Evolutionary conservation across 306 rosid genomes (phyloP).

Genomic region (Prunus salicina): DNA sequence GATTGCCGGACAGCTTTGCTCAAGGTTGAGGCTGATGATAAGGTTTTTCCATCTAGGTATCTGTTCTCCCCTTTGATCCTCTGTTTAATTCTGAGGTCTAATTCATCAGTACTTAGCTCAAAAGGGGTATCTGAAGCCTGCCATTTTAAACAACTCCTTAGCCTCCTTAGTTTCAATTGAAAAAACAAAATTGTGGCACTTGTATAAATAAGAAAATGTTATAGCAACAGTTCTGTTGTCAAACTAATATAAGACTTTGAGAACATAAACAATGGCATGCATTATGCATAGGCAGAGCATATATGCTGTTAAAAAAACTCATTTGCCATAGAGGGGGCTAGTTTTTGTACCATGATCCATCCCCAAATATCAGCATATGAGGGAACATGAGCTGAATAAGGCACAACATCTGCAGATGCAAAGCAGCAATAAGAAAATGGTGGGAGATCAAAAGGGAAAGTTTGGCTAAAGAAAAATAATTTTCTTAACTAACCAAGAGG

Average conservation of each 20-base stretch:
- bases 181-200: neutral
- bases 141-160: neutral
- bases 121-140: conserved; percentile 86
- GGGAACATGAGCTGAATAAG: conserved; percentile 93
- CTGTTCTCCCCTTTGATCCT: conserved; percentile 75
- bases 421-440: neutral
- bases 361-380: conserved; percentile 99
- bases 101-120: conserved; percentile 62
- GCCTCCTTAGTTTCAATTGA: neutral
- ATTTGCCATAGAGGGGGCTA: neutral
- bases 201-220: neutral
- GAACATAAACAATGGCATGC: no score
- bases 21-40: conserved; percentile 78
- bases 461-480: neutral
- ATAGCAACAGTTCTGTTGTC: no score
- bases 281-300: no score
- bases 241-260: no score
- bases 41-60: conserved; percentile 89
- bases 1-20: conserved; percentile 89
- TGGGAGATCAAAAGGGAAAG: neutral
- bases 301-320: no score
- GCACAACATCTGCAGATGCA: conserved; percentile 77
- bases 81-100: conserved; percentile 68
- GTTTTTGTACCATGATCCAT: conserved; percentile 78
- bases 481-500: neutral